phyloP scores from a whole-genome alignment of 164 flowering plant genomes.

The Vitis cinerea region DNA sequence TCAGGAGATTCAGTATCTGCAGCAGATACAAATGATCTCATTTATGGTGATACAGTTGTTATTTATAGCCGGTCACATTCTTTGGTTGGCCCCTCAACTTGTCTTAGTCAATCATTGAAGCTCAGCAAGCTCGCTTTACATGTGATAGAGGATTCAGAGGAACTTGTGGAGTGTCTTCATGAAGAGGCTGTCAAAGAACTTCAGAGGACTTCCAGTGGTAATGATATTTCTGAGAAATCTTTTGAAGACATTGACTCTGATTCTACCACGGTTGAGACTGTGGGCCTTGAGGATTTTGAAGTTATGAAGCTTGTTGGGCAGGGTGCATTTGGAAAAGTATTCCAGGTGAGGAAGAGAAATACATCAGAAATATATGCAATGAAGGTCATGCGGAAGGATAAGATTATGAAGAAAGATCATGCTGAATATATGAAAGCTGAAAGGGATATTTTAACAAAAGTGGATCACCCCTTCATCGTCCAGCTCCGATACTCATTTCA shows the following conservation, averaged over 20 bases:
- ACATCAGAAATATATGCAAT: conserved; percentile 86
- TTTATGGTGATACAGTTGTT: too few relatives aligned
- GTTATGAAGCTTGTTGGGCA: conserved; percentile 83
- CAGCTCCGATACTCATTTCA: conserved; percentile 92
- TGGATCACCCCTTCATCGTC: conserved; percentile 84
- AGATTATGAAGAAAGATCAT: conserved; percentile 80
- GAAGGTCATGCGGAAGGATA: conserved; percentile 95
- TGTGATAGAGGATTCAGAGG: conserved; percentile 46
- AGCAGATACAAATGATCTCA: too few relatives aligned
- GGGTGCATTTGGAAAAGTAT: conserved; percentile 94
- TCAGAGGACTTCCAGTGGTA: conserved; percentile 25
- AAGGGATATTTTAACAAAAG: conserved; percentile 81
- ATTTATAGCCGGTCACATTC: too few relatives aligned
- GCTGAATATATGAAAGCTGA: conserved; percentile 90
- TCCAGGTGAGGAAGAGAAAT: conserved; percentile 77
- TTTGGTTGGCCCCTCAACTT: too few relatives aligned
- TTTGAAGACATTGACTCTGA: conserved; percentile 12
- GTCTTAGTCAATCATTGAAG: too few relatives aligned
- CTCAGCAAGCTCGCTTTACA: conserved; percentile 48
- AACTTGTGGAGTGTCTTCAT: conserved; percentile 33
- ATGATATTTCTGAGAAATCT: conserved; percentile 21
- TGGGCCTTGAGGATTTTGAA: conserved; percentile 84
- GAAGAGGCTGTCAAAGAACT: conserved; percentile 24
- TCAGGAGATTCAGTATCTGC: too few relatives aligned
- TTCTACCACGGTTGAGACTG: conserved; percentile 23